Evolutionary conservation across 257 asterid species (phyloP).

Genomic region (Knoxia roxburghii): DNA sequence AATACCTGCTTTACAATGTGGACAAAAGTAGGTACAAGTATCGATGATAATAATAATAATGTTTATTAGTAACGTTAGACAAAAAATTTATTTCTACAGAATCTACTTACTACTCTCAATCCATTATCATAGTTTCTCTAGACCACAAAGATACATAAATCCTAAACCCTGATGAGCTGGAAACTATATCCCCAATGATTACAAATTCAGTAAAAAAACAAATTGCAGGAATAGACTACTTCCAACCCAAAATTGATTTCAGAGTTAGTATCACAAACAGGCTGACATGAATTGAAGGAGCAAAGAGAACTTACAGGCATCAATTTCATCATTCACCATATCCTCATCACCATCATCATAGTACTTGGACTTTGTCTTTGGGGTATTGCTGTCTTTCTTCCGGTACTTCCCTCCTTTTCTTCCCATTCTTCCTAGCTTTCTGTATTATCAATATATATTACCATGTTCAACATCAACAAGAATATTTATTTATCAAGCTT

Average conservation of each 20-base stretch:
- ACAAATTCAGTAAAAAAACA: background rate
- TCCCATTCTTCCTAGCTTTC: constrained; percentile 45
- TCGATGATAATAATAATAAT: too few relatives aligned
- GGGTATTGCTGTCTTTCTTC: constrained; percentile 40
- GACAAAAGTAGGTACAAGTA: background rate
- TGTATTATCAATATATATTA: background rate
- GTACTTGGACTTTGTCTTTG: constrained; percentile 12
- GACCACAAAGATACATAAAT: background rate
- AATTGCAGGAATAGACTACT: background rate
- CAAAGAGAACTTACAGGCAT: constrained; percentile 23
- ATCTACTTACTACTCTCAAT: background rate
- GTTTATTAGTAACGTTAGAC: too few relatives aligned
- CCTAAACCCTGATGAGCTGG: background rate
- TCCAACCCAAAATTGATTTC: too few relatives aligned
- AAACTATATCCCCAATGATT: background rate
- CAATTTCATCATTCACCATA: constrained; percentile 31
- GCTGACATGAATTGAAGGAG: background rate
- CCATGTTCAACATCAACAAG: background rate
- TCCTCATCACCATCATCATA: constrained; percentile 19
- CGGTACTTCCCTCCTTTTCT: constrained; percentile 53
- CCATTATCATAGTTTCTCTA: background rate
- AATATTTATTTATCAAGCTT: too few relatives aligned
- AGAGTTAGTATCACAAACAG: too few relatives aligned
- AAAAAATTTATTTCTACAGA: background rate
- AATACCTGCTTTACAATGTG: background rate